These are phyloP conservation scores for Mycena amicta DNA, from an alignment of 768 basidiomycete genomes.

Conservation along the genomic window DNA sequence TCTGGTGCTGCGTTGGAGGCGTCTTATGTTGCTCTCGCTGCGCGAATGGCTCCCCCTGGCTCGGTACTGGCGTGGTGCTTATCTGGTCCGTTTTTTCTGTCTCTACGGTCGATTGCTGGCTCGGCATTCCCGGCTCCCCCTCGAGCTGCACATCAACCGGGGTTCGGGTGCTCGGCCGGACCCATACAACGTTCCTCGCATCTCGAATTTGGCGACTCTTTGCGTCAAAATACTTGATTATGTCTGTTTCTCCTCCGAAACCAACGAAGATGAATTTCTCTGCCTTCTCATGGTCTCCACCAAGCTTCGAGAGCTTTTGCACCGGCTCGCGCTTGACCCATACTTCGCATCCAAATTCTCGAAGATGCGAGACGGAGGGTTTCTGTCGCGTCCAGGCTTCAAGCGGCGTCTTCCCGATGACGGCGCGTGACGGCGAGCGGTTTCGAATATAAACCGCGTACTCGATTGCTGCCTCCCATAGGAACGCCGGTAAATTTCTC, in stretches of 20 bases:
- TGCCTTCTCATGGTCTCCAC: background rate
- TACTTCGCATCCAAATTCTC: conserved; percentile 11
- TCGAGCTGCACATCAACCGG: background rate
- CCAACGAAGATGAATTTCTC: conserved; percentile 10
- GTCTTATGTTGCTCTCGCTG: background rate
- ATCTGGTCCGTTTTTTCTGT: background rate
- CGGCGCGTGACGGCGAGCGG: conserved; percentile 1
- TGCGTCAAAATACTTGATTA: conserved; percentile 17
- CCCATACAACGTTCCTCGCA: background rate
- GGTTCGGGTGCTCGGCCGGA: too few species aligned
- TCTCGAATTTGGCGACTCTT: background rate
- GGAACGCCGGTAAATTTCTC: conserved; percentile 11
- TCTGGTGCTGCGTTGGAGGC: background rate
- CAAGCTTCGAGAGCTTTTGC: conserved; percentile 5
- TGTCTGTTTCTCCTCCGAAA: conserved; percentile 2
- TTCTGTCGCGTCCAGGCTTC: conserved; percentile 9
- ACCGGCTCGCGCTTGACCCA: conserved; percentile 13
- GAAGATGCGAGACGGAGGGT: conserved; percentile 11
- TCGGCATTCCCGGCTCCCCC: background rate
- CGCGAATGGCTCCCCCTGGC: background rate
- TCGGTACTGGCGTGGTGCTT: background rate
- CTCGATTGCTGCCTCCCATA: conserved; percentile 26
- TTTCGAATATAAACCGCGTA: conserved; percentile 29
- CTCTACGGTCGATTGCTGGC: background rate
- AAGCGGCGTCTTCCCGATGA: conserved; percentile 3